These are phyloP conservation scores for Colletotrichum horii DNA, from an alignment of 2,329 filamentous ascomycete genomes.

Conservation along the genomic window DNA sequence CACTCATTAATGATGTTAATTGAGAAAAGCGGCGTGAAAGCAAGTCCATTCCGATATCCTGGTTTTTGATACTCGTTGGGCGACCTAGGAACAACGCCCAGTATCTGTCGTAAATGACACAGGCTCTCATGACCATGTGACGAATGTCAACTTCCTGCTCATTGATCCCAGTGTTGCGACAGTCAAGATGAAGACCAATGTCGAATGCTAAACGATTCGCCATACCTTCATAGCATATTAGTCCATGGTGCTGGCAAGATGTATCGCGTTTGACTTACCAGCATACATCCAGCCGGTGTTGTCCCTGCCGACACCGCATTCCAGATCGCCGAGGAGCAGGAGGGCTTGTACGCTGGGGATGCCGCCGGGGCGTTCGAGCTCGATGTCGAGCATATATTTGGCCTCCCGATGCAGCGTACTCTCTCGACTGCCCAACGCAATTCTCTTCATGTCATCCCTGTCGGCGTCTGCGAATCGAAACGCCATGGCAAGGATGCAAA, in stretches of 20 bases:
- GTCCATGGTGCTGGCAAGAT: constrained; percentile 24
- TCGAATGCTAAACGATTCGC: constrained; percentile 52
- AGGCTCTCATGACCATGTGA: constrained; percentile 57
- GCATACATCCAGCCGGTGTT: constrained; percentile 61
- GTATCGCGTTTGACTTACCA: constrained; percentile 38
- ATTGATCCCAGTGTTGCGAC: constrained; percentile 43
- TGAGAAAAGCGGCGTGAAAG: constrained; percentile 50
- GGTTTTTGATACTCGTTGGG: constrained; percentile 57
- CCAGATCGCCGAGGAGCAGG: constrained; percentile 56
- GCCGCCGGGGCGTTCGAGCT: constrained; percentile 56
- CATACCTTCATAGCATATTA: constrained; percentile 33
- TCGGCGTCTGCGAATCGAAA: constrained; percentile 55
- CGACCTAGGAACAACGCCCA: constrained; percentile 61
- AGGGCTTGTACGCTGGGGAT: constrained; percentile 58
- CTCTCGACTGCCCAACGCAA: constrained; percentile 51
- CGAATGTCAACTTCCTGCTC: constrained; percentile 53
- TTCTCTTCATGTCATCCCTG: constrained; percentile 52
- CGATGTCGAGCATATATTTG: constrained; percentile 58
- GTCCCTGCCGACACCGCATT: constrained; percentile 58
- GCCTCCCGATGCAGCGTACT: constrained; percentile 59
- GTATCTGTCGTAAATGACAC: constrained; percentile 58
- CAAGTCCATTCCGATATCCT: constrained; percentile 54
- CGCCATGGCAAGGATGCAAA: constrained; percentile 56
- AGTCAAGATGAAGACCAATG: constrained; percentile 54
- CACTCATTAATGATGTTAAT: constrained; percentile 39